Conservation (phyloP, 2,329 filamentous ascomycete species). For the Penicillium sp. region DNA sequence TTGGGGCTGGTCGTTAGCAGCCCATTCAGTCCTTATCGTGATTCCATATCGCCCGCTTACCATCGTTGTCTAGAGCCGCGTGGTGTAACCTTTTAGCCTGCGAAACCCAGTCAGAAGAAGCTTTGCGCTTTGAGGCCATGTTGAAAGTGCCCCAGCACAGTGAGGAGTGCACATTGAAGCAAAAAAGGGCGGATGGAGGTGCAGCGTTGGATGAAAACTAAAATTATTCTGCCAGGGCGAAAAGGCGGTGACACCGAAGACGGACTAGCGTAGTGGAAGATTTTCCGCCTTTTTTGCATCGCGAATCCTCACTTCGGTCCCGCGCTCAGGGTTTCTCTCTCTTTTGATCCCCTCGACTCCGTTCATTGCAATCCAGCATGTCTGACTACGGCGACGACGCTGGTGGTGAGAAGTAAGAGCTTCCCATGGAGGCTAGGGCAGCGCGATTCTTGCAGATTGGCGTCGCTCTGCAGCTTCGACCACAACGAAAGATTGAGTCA, state of each 20-base stretch:
- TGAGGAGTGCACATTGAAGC: background rate
- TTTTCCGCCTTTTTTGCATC: slow-evolving; percentile 35
- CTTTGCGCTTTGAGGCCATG: slow-evolving; percentile 39
- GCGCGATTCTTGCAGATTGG: slow-evolving; percentile 14
- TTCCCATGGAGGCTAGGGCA: slow-evolving; percentile 4
- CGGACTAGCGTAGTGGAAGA: slow-evolving; percentile 31
- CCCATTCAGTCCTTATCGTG: slow-evolving; percentile 3
- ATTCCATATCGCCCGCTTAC: slow-evolving; percentile 19
- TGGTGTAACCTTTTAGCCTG: slow-evolving; percentile 32
- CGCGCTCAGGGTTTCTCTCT: slow-evolving; percentile 19
- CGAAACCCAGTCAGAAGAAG: slow-evolving; percentile 22
- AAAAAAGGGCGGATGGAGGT: background rate
- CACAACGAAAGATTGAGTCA: slow-evolving; percentile 10
- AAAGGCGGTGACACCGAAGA: slow-evolving; percentile 31
- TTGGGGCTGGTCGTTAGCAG: slow-evolving; percentile 30
- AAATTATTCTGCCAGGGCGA: slow-evolving; percentile 31
- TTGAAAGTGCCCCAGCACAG: slow-evolving; percentile 3
- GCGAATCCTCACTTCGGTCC: slow-evolving; percentile 15
- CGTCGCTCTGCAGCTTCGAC: slow-evolving; percentile 1
- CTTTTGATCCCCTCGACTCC: slow-evolving; percentile 11
- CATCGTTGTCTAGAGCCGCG: slow-evolving; percentile 25
- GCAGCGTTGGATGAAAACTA: slow-evolving; percentile 12
- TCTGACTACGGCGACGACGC: slow-evolving; percentile 70
- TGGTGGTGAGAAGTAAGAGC: slow-evolving; percentile 54
- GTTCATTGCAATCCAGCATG: slow-evolving; percentile 47